Percentiles rank a stretch among this genome's conserved stretches.
These are phyloP conservation scores for Hypoxylon rubiginosum DNA, from an alignment of 2,329 filamentous ascomycete species.

Conservation along the genomic window DNA sequence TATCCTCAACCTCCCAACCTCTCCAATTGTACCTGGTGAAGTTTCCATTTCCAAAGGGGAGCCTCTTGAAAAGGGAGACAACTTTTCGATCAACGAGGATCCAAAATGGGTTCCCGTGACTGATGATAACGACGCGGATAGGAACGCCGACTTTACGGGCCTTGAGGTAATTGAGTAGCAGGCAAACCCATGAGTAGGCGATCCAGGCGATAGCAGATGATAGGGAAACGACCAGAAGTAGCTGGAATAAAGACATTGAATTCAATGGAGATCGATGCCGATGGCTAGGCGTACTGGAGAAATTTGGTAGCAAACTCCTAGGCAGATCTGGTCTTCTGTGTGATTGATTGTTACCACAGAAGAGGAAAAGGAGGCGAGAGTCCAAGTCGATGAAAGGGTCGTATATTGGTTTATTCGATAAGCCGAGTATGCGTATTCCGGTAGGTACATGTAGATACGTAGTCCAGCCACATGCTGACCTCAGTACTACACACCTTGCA, in stretches of 20 bases:
- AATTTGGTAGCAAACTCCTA: too few species aligned
- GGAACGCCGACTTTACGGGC: conserved; percentile 50
- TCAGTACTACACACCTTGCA: too few species aligned
- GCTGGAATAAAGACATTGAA: background rate
- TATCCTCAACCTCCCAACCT: conserved; percentile 47
- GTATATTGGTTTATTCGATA: too few species aligned
- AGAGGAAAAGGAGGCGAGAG: too few species aligned
- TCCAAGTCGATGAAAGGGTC: too few species aligned
- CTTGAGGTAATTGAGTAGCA: conserved; percentile 23
- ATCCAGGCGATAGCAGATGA: background rate
- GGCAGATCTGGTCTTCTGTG: too few species aligned
- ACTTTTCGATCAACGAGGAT: conserved; percentile 44
- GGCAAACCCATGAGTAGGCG: background rate
- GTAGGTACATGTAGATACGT: too few species aligned
- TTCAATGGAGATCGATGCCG: too few species aligned
- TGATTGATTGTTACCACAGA: too few species aligned
- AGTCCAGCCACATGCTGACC: too few species aligned
- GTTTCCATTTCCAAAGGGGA: conserved; percentile 45
- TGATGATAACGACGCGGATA: conserved; percentile 50
- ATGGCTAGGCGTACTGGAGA: background rate
- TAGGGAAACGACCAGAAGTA: background rate
- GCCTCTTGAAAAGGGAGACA: conserved; percentile 30
- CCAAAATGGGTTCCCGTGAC: conserved; percentile 50
- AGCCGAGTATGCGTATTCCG: too few species aligned
- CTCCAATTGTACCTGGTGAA: conserved; percentile 52